phyloP scores from a whole-genome alignment of 306 rosid genomes.

The Malus sieversii region DNA sequence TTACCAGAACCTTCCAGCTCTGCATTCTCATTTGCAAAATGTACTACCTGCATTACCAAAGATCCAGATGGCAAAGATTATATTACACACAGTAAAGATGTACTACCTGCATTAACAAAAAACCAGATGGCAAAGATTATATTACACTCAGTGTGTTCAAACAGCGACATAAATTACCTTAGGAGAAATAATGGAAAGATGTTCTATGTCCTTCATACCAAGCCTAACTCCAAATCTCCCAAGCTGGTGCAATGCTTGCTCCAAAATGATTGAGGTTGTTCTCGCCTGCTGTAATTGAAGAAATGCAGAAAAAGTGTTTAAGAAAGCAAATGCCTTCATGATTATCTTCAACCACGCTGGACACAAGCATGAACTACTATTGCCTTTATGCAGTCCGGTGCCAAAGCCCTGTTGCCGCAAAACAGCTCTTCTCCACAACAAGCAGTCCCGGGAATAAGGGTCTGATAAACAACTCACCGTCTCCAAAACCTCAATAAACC shows the following conservation, averaged over 20 bases:
- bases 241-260: conserved; percentile 50
- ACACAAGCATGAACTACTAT: conserved; percentile 51
- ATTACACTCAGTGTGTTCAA: background rate
- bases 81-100: background rate
- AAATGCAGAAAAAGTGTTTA: conserved; percentile 53
- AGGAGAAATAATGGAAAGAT: conserved; percentile 63
- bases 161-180: conserved; percentile 32
- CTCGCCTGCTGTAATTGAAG: conserved; percentile 43
- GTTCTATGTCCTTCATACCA: conserved; percentile 43
- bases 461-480: conserved; percentile 55
- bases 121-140: background rate
- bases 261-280: conserved; percentile 27
- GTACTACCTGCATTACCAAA: conserved; percentile 38
- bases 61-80: background rate
- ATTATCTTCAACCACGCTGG: conserved; percentile 73
- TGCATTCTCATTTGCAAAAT: conserved; percentile 30
- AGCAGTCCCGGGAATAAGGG: conserved; percentile 52
- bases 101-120: background rate
- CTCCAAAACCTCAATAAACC: conserved; percentile 48
- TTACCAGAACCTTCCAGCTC: conserved; percentile 38
- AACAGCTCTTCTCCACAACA: conserved; percentile 38
- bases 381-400: conserved; percentile 4
- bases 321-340: conserved; percentile 65
- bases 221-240: conserved; percentile 44
- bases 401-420: conserved; percentile 15